Conservation (phyloP, 768 basidiomycete species). For the Saitozyma sp. region DNA sequence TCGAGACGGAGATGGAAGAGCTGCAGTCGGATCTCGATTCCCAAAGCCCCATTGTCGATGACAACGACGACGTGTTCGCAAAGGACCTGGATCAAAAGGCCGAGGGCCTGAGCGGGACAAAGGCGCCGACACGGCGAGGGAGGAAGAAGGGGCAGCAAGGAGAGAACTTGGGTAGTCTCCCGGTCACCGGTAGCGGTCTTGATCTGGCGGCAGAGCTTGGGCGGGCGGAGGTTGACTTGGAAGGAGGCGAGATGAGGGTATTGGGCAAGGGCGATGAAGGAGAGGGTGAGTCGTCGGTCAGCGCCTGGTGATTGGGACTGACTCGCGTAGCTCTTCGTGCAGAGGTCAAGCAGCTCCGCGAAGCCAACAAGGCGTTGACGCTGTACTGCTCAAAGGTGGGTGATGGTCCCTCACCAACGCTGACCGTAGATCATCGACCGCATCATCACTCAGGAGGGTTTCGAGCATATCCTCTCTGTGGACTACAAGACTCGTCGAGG, state of each 20-base stretch:
- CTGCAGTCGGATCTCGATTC: constrained; percentile 31
- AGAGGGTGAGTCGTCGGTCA: constrained; percentile 15
- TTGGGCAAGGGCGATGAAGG: constrained; percentile 32
- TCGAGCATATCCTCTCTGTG: constrained; percentile 92
- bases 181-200: constrained; percentile 24
- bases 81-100: constrained; percentile 6
- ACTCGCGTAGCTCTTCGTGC: constrained; percentile 61
- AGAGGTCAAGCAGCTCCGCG: constrained; percentile 89
- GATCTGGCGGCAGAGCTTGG: constrained; percentile 77
- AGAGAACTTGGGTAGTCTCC: constrained; percentile 20
- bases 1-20: constrained; percentile 24
- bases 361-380: constrained; percentile 92
- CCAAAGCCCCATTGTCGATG: constrained; percentile 29
- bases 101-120: not conserved
- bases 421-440: constrained; percentile 76
- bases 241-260: constrained; percentile 20
- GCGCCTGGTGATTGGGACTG: not conserved
- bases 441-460: constrained; percentile 89
- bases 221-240: constrained; percentile 68
- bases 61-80: constrained; percentile 9
- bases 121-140: constrained; percentile 1
- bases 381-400: constrained; percentile 81
- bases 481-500: constrained; percentile 60
- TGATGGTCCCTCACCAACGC: not conserved
- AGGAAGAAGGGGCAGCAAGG: constrained; percentile 10